Evolutionary conservation across 2,329 filamentous ascomycete genomes (phyloP).

Genomic region (Aspergillus novoparasiticus): DNA sequence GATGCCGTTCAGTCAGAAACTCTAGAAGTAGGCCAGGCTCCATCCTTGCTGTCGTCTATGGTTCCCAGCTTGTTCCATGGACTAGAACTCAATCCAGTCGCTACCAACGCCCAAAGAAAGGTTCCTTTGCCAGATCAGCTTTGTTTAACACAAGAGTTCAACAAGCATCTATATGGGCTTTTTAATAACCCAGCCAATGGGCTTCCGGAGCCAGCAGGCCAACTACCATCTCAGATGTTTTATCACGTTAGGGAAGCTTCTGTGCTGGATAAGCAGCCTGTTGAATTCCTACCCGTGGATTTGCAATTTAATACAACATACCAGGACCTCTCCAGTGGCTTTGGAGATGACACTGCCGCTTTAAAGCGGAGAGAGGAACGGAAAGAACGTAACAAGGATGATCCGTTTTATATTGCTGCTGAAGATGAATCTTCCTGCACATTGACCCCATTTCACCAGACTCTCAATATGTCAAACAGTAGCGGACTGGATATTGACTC

Average conservation of each 20-base stretch:
- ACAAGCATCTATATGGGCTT: slow-evolving; percentile 69
- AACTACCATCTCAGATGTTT: slow-evolving; percentile 42
- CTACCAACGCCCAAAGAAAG: slow-evolving; percentile 77
- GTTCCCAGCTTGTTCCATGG: slow-evolving; percentile 86
- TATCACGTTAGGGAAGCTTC: slow-evolving; percentile 40
- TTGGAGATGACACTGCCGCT: slow-evolving; percentile 72
- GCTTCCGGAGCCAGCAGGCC: slow-evolving; percentile 51
- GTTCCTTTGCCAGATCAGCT: slow-evolving; percentile 77
- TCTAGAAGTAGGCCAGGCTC: slow-evolving; percentile 59
- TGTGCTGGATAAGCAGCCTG: slow-evolving; percentile 20
- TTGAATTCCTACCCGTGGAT: slow-evolving; percentile 24
- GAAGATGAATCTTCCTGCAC: slow-evolving; percentile 58
- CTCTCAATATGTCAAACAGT: slow-evolving; percentile 71
- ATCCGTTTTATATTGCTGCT: slow-evolving; percentile 86
- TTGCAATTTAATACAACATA: slow-evolving; percentile 34
- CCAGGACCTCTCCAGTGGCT: slow-evolving; percentile 30
- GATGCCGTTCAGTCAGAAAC: slow-evolving; percentile 62
- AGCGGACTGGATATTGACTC: slow-evolving; percentile 86
- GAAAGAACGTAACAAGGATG: slow-evolving; percentile 80
- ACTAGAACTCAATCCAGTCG: slow-evolving; percentile 89
- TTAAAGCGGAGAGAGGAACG: slow-evolving; percentile 74
- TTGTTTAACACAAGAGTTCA: slow-evolving; percentile 80
- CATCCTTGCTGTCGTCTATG: slow-evolving; percentile 83
- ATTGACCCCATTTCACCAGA: slow-evolving; percentile 78
- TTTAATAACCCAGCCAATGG: slow-evolving; percentile 60